Evolutionary conservation across 139 green algal genomes (phyloP), one percentile per base, ranked within the genome.

Genomic region (Chlorella sp.): DNA sequence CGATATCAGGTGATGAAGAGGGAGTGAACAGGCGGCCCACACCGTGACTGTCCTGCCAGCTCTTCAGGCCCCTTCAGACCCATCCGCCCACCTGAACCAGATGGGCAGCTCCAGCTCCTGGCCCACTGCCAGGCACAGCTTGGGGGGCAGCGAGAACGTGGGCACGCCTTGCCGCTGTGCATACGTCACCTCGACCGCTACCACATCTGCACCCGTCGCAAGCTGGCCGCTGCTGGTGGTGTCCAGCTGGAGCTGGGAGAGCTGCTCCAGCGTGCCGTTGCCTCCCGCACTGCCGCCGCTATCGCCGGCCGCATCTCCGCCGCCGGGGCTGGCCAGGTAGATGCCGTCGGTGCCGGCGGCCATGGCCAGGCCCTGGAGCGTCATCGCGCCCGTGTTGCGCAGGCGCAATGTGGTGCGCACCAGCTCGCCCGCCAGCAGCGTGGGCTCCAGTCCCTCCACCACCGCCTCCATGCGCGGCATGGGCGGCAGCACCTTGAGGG

Each of bases 381-480:
- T 45, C 42, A 77, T 71, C 40, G 67, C 61, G 1, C 85, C 85
- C 15, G 31, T 71, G 69, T 90, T 90, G 46, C 41, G 63, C 61
- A 90, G 66, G 21, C 68, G 42, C 71, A 90, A 55, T 3, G 36
- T 40, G 66, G 51, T 76, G 7, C 65, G 56, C 35, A 53, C 41
- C 41, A 90, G 40, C 82, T 90, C 68, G 5, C 85, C 85, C 15
- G 67, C 83, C 33, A 89, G 74, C 46, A 87, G 31, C 0, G 56
- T 66, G 27, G 51, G 43, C 8, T 76, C 71, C 46, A 88, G 76
- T 25, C 51, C 45, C 9, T 56, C 31, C 31, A 89, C 29, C 7
- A 38, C 33, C 14, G 91, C 60, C 71, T 91, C 79, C 67, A 95
- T 79, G 5, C 83, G 83, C 3, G 89, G 89, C 88, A 91, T 84